Conservation (phyloP, 306 rosid genomes). For the Fagus crenata region DNA sequence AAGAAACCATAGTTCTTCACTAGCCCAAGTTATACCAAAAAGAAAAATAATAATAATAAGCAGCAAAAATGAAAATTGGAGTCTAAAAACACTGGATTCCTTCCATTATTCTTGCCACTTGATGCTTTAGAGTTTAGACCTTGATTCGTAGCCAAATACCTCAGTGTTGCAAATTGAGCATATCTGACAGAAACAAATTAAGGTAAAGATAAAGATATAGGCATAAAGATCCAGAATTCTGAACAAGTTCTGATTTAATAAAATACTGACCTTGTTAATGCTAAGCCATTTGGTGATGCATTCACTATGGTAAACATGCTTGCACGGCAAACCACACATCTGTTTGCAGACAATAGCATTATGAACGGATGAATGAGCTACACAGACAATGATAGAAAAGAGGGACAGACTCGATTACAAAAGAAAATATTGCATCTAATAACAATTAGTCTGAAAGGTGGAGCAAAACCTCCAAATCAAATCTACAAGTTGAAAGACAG, state of each 20-base stretch:
- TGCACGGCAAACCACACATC: slow-evolving; percentile 97
- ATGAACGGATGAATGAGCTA: background rate
- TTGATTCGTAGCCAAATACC: slow-evolving; percentile 71
- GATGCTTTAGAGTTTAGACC: slow-evolving; percentile 36
- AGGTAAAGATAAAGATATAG: background rate
- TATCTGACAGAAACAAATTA: slow-evolving; percentile 44
- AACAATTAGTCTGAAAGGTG: no score
- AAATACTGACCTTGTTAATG: slow-evolving; percentile 71
- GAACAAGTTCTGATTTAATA: slow-evolving; percentile 11
- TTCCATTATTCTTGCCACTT: slow-evolving; percentile 12
- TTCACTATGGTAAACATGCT: slow-evolving; percentile 73
- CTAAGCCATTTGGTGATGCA: slow-evolving; percentile 93
- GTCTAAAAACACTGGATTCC: slow-evolving; percentile 17
- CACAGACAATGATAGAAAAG: background rate
- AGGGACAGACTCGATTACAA: background rate
- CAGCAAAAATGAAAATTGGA: slow-evolving; percentile 7
- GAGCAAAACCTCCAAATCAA: no score
- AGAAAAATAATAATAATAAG: background rate
- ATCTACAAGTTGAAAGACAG: no score
- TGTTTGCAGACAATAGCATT: slow-evolving; percentile 19
- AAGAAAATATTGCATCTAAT: background rate
- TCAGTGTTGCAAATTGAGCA: slow-evolving; percentile 92
- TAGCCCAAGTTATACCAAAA: no score
- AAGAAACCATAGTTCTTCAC: no score
- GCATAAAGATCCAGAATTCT: slow-evolving; percentile 2